Evolutionary conservation across 208 protist genomes (phyloP).

Genomic region (Leishmania mexicana): DNA sequence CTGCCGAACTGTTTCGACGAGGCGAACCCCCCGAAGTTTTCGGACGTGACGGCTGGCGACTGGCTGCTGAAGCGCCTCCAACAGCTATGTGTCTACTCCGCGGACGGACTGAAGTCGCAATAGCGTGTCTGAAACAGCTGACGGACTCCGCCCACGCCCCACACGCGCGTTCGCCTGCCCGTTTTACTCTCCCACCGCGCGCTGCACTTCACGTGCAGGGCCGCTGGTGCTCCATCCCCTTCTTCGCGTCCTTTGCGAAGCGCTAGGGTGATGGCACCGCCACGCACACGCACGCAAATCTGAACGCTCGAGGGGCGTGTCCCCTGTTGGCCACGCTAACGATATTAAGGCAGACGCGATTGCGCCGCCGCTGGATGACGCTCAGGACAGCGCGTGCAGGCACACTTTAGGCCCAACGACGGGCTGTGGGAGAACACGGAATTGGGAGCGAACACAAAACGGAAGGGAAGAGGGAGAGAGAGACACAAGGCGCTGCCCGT

Average conservation of each 20-base stretch:
- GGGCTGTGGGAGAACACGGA: neutral
- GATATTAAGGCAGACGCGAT: neutral
- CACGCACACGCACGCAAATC: neutral
- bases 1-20: conserved; percentile 67
- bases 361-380: neutral
- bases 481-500: neutral
- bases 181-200: neutral
- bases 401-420: neutral
- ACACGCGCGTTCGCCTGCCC: neutral
- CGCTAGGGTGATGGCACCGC: neutral
- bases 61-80: conserved; percentile 77
- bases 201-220: neutral
- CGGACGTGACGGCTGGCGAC: conserved; percentile 49
- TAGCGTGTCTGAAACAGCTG: neutral
- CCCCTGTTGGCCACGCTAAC: neutral
- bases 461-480: neutral
- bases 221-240: neutral
- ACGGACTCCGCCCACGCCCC: neutral
- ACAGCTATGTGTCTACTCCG: conserved; percentile 66
- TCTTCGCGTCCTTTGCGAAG: neutral
- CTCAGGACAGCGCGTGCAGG: neutral
- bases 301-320: neutral
- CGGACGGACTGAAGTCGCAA: neutral
- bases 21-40: conserved; percentile 63
- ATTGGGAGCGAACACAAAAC: neutral